Percentiles rank a stretch among this genome's conserved stretches.
Conservation (phyloP, 1,139 yeast genomes). For the Kodamaea ohmeri region DNA sequence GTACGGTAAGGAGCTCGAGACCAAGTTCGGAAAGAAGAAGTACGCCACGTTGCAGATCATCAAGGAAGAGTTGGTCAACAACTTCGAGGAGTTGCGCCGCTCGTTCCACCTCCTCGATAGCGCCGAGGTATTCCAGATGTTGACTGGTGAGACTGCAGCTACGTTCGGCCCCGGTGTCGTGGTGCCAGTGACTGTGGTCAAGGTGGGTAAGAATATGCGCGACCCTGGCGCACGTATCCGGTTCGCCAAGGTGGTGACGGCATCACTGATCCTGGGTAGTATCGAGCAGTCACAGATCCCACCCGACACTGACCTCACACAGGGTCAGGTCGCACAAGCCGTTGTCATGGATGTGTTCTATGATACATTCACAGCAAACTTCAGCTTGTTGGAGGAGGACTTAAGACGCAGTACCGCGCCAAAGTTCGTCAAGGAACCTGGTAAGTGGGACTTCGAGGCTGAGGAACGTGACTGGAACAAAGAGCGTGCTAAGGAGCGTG, state of each 20-base stretch:
- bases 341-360: conserved; percentile 70
- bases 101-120: conserved; percentile 65
- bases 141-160: conserved; percentile 81
- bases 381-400: conserved; percentile 67
- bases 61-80: conserved; percentile 81
- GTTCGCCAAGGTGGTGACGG: conserved; percentile 59
- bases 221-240: conserved; percentile 37
- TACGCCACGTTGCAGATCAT: conserved; percentile 83
- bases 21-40: conserved; percentile 72
- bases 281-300: conserved; percentile 68
- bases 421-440: conserved; percentile 53
- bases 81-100: conserved; percentile 81
- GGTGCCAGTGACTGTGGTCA: conserved; percentile 70
- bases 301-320: conserved; percentile 44
- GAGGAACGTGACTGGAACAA: conserved; percentile 64
- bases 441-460: conserved; percentile 80
- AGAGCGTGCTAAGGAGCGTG: conserved; percentile 59
- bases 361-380: conserved; percentile 67
- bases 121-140: conserved; percentile 77
- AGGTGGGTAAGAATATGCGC: conserved; percentile 47
- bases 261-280: conserved; percentile 74
- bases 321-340: conserved; percentile 86
- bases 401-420: conserved; percentile 56
- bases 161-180: conserved; percentile 69
- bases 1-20: conserved; percentile 88